A percentile compares a stretch with the other conserved stretches of the same genome.
Conservation (phyloP, 2,329 filamentous ascomycete species). For the Didymella sp. region DNA sequence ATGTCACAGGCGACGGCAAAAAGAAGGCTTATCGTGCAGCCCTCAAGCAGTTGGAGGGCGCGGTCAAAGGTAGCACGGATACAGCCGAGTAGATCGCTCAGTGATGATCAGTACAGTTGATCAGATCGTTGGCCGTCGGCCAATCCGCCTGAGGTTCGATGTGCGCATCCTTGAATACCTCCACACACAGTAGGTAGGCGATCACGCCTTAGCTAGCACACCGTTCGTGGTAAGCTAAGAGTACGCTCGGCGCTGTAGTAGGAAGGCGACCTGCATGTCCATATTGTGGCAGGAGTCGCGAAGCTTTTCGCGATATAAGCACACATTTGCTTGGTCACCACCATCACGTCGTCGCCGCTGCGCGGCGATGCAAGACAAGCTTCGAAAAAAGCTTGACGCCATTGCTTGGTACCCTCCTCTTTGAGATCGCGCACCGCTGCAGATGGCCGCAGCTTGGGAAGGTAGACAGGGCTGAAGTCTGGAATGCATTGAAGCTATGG, state of each 20-base stretch:
- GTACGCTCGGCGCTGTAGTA: not conserved
- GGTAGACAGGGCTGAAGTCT: slow-evolving; percentile 3
- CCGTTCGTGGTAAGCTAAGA: not conserved
- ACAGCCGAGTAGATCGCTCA: slow-evolving; percentile 16
- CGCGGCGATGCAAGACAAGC: slow-evolving; percentile 22
- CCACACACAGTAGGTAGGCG: slow-evolving; percentile 1
- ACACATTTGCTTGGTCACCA: slow-evolving; percentile 4
- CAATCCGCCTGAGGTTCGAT: slow-evolving; percentile 3
- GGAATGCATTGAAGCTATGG: slow-evolving; percentile 4
- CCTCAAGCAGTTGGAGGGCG: slow-evolving; percentile 67
- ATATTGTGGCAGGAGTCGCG: slow-evolving; percentile 8
- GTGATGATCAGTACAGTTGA: slow-evolving; percentile 7
- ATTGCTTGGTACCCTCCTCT: slow-evolving; percentile 24
- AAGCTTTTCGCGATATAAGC: slow-evolving; percentile 18
- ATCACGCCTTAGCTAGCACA: slow-evolving; percentile 4
- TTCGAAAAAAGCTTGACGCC: slow-evolving; percentile 22
- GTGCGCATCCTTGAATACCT: not conserved
- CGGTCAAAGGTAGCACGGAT: slow-evolving; percentile 56
- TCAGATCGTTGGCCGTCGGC: slow-evolving; percentile 12
- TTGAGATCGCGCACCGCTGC: slow-evolving; percentile 10
- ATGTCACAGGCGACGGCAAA: slow-evolving; percentile 50
- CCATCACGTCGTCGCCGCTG: not conserved
- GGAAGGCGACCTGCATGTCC: slow-evolving; percentile 10
- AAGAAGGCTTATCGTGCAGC: slow-evolving; percentile 59
- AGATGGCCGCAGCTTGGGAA: not conserved